Base-by-base conservation (phyloP, 495 filamentous ascomycete genomes). In the Neurospora africana region DNA sequence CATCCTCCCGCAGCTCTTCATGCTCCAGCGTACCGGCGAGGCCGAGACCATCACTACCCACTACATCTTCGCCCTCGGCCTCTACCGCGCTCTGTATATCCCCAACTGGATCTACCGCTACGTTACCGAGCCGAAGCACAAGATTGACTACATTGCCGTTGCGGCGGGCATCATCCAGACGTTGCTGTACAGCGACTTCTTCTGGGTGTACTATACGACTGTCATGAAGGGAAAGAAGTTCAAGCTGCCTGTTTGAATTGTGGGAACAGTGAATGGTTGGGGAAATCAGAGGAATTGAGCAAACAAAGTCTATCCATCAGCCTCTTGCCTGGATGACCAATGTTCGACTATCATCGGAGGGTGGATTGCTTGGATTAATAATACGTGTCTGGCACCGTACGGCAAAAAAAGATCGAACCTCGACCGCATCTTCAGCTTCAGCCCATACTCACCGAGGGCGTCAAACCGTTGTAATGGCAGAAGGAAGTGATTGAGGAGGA, bases 171-270 rank as follows among this genome's bases (percentile, higher is more conserved):
- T 97, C 37, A 84, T 97, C 72, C 95, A 99, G 86, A 98, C 95
- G 23, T 81, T 98, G 36, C 86, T 98, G 69, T 99, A 99, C 83
- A 97, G 93, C 70, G 95, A 99, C 83, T 99, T 99, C 84, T 99
- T 99, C 86, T 99, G 93, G 86, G 97, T 99, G 74, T 99, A 99
- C 82, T 99, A 97, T 81, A 97, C 91, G 58, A 97, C 96, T 83
- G 90, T 95, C 44, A 83, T 94, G 85, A 93, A 94, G 82, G 92
- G 92, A 69, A 91, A 93, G 86, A 94, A 91, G 82, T 95, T 95
- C 79, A 92, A 92, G 80, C 83, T 95, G 69, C 92, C 92, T 19
- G 92, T 95, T 74, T 95, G 87, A 84, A 35, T 15, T 6, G 15
- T 35, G 70, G 37, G 1, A 13, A 17, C 0, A 3, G 27, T 3